Base-by-base conservation (phyloP, 2,329 filamentous ascomycete genomes). In the Paecilomyces sp. region DNA sequence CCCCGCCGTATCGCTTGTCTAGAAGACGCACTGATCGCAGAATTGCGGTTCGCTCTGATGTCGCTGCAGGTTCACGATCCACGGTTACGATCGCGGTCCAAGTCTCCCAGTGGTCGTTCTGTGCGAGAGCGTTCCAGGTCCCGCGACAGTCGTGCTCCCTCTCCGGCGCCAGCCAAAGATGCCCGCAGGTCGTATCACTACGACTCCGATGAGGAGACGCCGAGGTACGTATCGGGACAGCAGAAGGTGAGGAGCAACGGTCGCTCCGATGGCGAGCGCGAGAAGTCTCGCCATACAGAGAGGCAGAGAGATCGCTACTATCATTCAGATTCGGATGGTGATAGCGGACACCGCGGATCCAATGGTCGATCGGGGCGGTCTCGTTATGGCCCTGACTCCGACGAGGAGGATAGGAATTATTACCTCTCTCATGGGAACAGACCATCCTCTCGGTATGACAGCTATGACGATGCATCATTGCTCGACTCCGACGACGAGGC, bases 11-110 rank as follows among this genome's bases (percentile, higher is more conserved):
- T 31, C 30, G 8, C 30, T 22, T 22, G 22, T 22, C 5, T 31
- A 47, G 36, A 47, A 15, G 18, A 47, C 36, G 36, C 36, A 47
- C n/a, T 47, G 15, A 22, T 47, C 41, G 41, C 36, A 41, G 2
- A 41, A 11, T 33, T 8, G 30, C 22, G 22, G 22, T 22, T 22
- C 22, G 22, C n/a, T 28, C 59, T 62, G 62, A 72, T 73, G 70
- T 73, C 74, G 33, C 73, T 78, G 47, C 71, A 74, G 58, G 74
- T 76, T 57, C 64, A 71, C 59, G 74, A 76, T 64, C 69, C 74
- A 67, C 74, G 74, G 67, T 74, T 74, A 63, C 76, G 77, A 59
- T 74, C 72, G 62, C 73, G 78, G 58, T 79, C 77, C 62, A 79
- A 75, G 62, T 79, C 77, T 34, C 77, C 77, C 34, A 67, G 72